Conservation (phyloP, 164 flowering plant genomes). For the Kingdonia uniflora region DNA sequence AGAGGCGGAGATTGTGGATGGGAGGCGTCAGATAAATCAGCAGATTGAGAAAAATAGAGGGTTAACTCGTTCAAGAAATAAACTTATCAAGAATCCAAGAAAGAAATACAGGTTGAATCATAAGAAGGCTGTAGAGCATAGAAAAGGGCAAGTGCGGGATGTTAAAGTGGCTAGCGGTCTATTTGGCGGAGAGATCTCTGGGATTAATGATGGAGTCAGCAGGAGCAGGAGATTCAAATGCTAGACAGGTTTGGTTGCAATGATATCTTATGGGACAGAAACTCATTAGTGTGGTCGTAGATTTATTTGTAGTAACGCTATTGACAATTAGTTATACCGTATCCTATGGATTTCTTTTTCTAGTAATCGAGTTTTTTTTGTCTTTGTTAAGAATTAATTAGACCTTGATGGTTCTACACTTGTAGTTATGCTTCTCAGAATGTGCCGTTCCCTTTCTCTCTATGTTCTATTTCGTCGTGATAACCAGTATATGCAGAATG, state of each 20-base stretch:
- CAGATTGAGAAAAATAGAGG: conserved; percentile 97
- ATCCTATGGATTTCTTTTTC: no score
- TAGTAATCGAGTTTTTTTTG: no score
- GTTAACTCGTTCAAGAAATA: conserved; percentile 71
- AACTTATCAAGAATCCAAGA: conserved; percentile 76
- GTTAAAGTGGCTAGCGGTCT: conserved; percentile 50
- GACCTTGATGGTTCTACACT: no score
- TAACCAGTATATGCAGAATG: no score
- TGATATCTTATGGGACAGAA: no score
- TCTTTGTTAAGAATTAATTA: no score
- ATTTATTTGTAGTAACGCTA: no score
- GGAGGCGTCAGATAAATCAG: conserved; percentile 57
- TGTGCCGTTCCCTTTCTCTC: no score
- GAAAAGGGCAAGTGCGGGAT: conserved; percentile 73
- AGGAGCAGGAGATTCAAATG: conserved; percentile 55
- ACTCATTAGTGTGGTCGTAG: no score
- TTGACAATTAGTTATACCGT: no score
- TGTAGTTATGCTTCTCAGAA: no score
- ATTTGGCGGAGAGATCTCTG: conserved; percentile 80
- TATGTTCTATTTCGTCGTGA: no score
- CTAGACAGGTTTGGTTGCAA: neutral
- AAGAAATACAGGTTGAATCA: conserved; percentile 81
- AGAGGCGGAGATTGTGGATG: conserved; percentile 48
- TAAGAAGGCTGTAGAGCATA: conserved; percentile 32
- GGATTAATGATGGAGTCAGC: conserved; percentile 67